Evolutionary conservation across 1,139 yeast genomes (phyloP), one percentile per base, ranked within the genome.

Genomic region (Candida sp.): DNA sequence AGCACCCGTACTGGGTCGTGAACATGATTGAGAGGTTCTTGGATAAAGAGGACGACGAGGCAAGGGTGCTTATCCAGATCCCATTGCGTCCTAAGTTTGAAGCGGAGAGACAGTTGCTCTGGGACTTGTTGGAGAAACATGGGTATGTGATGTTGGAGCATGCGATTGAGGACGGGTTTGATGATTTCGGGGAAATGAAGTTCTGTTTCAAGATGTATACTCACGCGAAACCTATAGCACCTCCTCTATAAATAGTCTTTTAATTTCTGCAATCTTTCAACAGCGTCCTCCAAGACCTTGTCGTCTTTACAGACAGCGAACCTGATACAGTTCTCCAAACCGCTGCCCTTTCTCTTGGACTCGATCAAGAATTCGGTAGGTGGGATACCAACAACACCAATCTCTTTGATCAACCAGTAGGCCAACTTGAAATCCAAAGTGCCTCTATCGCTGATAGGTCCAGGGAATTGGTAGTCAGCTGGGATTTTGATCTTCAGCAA

Each of bases 281-380:
- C 96, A 0, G 98, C 98, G 58, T 88, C 91, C 57, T 84, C 84
- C 58, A 94, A 79, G 54, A 90, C 77, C 4, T 74, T 76, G 65
- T 94, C 96, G 61, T 89, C 97, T 73, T 94, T 94, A 77, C 99
- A 94, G 17, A 94, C 96, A 12, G 99, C 98, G 69, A 94, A 93
- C 66, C 99, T 84, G 55, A 94, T 76, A 66, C 92, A 84, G 60
- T 90, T 88, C 65, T 92, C 97, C 48, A 94, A 92, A 17, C 86
- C 83, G 53, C 83, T 78, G 32, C 90, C 93, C 54, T 83, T 82
- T 67, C 89, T 86, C 44, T 83, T 79, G 8, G 61, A 62, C 5
- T 72, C 70, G 43, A 84, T 81, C 63, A 90, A 85, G 65, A 94
- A 94, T 68, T 93, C 99, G 4, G 97, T 88, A 31, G 98, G 98